Base-by-base conservation (phyloP, 257 asterid species). In the Marsdenia floribunda region DNA sequence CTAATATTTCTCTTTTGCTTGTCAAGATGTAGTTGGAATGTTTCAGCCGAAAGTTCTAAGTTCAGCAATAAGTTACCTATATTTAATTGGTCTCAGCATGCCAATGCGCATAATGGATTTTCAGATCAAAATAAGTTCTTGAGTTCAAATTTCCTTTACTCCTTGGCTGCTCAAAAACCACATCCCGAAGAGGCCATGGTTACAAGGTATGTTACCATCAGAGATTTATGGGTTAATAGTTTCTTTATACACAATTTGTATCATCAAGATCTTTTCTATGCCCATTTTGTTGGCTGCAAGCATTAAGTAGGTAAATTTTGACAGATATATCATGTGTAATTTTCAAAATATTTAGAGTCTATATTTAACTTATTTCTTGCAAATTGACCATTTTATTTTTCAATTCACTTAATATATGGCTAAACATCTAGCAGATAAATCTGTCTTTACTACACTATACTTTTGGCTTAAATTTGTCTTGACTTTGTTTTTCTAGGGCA, bases 41-140 rank as follows among this genome's bases (percentile, higher is more conserved):
- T 73, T 79, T 76, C 79, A 52, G 78, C 72, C 77, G 90, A 81
- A 46, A 86, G 76, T 72, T 73, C 78, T 74, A 75, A 73, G 35
- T 79, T 67, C 59, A 71, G 79, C 73, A 69, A 84, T 79, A 77
- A 78, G 80, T 53, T 70, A 53, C 92, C 80, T 22, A 87, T 81
- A 89, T 76, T 35, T 71, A 94, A 94, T 81, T 94, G 92, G 97
- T 44, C 81, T 46, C 87, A 87, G 73, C 96, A 94, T 76, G 97
- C 86, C 76, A 82, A 81, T 70, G 90, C 89, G 44, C 96, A 86
- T 83, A 72, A 85, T 75, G 83, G 86, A 77, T 90, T 88, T 78
- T 74, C 65, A 72, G 73, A 74, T 65, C 97, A 90, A 77, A 88
- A 88, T 71, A 89, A 89, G 71, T 86, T 88, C 61, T 85, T 92